phyloP scores from a whole-genome alignment of 768 basidiomycete genomes.

The Daedalea quercina region DNA sequence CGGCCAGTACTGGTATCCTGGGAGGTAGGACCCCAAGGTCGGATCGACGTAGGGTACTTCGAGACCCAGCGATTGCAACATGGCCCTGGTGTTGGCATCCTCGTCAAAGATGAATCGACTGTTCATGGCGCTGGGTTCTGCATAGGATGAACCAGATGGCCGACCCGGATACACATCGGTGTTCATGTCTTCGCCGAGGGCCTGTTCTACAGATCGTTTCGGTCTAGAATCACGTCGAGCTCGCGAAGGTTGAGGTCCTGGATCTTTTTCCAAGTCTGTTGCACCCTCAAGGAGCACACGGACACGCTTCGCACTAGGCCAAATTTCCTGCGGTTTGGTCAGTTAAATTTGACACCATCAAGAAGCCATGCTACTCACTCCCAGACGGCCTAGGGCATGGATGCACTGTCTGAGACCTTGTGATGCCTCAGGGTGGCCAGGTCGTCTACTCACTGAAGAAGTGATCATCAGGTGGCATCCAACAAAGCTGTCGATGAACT shows the following conservation, averaged over 20 bases:
- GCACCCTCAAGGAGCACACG: constrained; percentile 64
- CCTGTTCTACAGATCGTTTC: constrained; percentile 20
- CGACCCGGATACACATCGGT: constrained; percentile 8
- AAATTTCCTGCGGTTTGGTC: constrained; percentile 39
- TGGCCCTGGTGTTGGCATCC: constrained; percentile 2
- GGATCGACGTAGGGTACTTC: constrained; percentile 1
- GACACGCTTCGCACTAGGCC: constrained; percentile 65
- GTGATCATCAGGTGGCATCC: no score
- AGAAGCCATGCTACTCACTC: constrained; percentile 32
- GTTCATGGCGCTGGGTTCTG: background rate
- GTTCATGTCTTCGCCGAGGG: constrained; percentile 12
- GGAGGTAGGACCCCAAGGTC: constrained; percentile 11
- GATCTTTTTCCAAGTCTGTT: constrained; percentile 42
- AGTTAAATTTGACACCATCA: background rate
- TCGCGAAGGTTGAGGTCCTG: background rate
- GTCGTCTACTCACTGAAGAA: constrained; percentile 71
- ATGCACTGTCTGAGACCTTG: constrained; percentile 61
- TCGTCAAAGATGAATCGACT: constrained; percentile 4
- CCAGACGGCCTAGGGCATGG: constrained; percentile 58
- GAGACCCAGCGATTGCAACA: constrained; percentile 10
- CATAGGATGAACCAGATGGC: background rate
- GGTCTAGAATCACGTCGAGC: background rate
- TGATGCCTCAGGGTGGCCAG: constrained; percentile 63
- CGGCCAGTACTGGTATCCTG: constrained; percentile 23
- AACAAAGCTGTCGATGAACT: no score